Evolutionary conservation across 2,329 filamentous ascomycete genomes (phyloP).

Genomic region (Cytospora schulzeri): DNA sequence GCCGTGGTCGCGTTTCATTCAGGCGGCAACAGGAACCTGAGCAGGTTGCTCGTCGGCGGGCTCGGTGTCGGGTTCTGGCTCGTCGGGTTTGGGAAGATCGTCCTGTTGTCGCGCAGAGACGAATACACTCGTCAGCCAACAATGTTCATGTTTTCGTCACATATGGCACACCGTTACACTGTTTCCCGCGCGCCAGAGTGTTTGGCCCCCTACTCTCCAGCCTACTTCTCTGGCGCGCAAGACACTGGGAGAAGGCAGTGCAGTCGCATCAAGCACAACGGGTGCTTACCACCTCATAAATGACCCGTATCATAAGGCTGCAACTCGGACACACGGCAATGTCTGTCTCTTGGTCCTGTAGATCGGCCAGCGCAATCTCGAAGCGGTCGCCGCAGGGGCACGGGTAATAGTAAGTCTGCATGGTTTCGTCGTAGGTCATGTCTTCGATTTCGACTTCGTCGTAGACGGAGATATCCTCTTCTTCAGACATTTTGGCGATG

Average conservation of each 20-base stretch:
- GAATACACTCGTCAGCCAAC: slow-evolving; percentile 8
- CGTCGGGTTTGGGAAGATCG: slow-evolving; percentile 47
- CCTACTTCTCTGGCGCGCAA: not conserved
- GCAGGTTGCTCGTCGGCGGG: slow-evolving; percentile 36
- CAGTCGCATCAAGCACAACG: not conserved
- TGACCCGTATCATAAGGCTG: slow-evolving; percentile 93
- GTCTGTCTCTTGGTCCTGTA: slow-evolving; percentile 80
- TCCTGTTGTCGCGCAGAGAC: slow-evolving; percentile 40
- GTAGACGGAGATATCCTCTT: slow-evolving; percentile 73
- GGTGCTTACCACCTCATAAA: slow-evolving; percentile 78
- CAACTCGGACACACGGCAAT: slow-evolving; percentile 98
- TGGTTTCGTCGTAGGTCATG: slow-evolving; percentile 83
- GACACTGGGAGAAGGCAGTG: not conserved
- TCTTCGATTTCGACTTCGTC: slow-evolving; percentile 99
- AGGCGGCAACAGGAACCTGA: slow-evolving; percentile 46
- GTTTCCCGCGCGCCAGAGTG: not conserved
- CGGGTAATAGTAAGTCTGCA: slow-evolving; percentile 92
- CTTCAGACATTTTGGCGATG: slow-evolving; percentile 58
- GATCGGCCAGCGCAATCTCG: slow-evolving; percentile 81
- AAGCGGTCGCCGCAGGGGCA: slow-evolving; percentile 98
- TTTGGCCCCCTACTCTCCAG: not conserved
- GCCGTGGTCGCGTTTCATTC: slow-evolving; percentile 20
- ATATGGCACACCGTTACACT: not conserved
- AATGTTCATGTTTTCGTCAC: not conserved
- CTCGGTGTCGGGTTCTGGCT: slow-evolving; percentile 37